phyloP scores from a whole-genome alignment of 106 monocot species.

The Apostasia ramifera region DNA sequence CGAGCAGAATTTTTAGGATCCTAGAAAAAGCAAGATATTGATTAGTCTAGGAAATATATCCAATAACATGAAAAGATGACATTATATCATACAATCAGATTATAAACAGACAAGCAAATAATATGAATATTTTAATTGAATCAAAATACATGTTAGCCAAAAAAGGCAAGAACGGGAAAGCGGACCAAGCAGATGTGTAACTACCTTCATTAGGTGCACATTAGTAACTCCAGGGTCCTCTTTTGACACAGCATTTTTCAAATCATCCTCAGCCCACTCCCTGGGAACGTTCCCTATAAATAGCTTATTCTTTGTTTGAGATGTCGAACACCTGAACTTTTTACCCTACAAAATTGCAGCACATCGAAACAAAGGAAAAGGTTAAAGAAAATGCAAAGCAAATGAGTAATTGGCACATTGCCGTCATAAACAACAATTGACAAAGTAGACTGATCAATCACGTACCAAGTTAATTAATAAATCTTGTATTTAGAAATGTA shows the following conservation, averaged over 20 bases:
- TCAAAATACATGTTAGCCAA: background rate
- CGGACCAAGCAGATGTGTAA: background rate
- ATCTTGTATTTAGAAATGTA: too few relatives aligned
- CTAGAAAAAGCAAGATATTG: slow-evolving; percentile 19
- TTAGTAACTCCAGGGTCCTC: slow-evolving; percentile 66
- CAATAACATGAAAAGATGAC: background rate
- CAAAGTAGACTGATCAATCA: too few relatives aligned
- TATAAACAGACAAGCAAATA: background rate
- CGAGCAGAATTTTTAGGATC: slow-evolving; percentile 56
- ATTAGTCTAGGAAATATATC: background rate
- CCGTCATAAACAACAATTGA: background rate
- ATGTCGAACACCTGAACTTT: slow-evolving; percentile 66
- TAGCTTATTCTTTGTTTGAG: slow-evolving; percentile 72
- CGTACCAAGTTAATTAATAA: too few relatives aligned
- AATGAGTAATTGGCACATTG: background rate
- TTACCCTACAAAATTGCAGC: slow-evolving; percentile 44
- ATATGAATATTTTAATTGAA: background rate
- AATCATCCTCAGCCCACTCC: slow-evolving; percentile 62
- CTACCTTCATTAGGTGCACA: slow-evolving; percentile 78
- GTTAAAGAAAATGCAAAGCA: background rate
- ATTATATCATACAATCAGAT: background rate
- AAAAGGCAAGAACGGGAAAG: background rate
- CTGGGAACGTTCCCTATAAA: slow-evolving; percentile 88
- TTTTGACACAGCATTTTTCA: slow-evolving; percentile 45
- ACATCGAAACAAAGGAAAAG: background rate